phyloP scores from a whole-genome alignment of 2,329 filamentous ascomycete species.

The Cercospora zeae-maydis region DNA sequence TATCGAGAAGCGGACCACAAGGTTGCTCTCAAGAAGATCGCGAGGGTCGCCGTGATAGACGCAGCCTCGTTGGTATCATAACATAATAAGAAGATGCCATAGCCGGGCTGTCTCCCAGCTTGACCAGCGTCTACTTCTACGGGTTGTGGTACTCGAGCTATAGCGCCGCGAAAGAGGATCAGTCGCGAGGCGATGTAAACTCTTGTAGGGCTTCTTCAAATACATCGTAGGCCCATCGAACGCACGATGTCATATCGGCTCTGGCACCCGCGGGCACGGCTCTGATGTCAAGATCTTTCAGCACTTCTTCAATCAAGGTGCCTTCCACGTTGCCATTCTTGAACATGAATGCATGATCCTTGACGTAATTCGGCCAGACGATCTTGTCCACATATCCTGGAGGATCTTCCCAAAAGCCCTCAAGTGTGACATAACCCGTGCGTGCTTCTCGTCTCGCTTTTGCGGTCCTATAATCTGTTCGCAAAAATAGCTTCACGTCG shows the following conservation, averaged over 20 bases:
- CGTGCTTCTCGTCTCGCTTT: constrained; percentile 64
- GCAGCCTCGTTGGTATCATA: constrained; percentile 37
- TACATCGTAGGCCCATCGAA: constrained; percentile 39
- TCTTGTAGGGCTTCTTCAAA: constrained; percentile 26
- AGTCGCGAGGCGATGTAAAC: constrained; percentile 15
- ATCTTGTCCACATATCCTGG: constrained; percentile 90
- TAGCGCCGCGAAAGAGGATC: background rate
- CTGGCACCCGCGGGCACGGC: constrained; percentile 31
- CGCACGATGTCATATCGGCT: constrained; percentile 35
- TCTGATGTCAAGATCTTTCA: constrained; percentile 30
- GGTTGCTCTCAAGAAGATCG: constrained; percentile 79
- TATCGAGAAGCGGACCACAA: constrained; percentile 72
- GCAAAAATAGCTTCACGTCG: constrained; percentile 74
- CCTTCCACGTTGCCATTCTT: constrained; percentile 63
- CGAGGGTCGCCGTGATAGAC: constrained; percentile 72
- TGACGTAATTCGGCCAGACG: constrained; percentile 92
- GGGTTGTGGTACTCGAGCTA: background rate
- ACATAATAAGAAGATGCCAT: background rate
- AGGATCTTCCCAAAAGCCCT: constrained; percentile 94
- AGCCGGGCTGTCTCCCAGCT: background rate
- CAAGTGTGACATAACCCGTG: constrained; percentile 69
- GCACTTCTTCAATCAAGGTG: constrained; percentile 46
- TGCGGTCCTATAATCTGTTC: constrained; percentile 61
- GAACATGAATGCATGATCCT: constrained; percentile 78
- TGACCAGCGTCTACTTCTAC: background rate